Evolutionary conservation across 129 eudicot species (phyloP).

Genomic region (Deinandra increscens): DNA sequence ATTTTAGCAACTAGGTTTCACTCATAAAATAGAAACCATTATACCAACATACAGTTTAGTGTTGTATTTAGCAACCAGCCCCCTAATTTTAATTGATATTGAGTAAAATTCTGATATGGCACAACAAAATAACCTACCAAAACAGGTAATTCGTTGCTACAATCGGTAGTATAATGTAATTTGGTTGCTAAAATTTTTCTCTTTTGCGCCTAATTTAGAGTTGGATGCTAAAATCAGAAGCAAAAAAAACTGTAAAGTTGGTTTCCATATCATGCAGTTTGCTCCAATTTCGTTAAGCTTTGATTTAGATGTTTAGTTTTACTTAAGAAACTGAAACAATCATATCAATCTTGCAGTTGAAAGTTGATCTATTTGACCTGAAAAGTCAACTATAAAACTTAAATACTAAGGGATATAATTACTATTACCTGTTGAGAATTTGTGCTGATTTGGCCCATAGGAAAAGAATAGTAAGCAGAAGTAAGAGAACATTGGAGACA

Average conservation of each 20-base stretch:
- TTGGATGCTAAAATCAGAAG: neutral
- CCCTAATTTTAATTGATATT: neutral
- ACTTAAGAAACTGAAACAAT: neutral
- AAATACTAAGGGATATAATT: neutral
- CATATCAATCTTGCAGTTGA: neutral
- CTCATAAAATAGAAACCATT: neutral
- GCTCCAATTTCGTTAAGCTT: neutral
- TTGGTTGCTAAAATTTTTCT: too few relatives aligned
- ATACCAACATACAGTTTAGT: neutral
- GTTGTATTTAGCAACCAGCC: neutral
- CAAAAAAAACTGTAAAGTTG: neutral
- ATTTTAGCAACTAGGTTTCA: neutral
- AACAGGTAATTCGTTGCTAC: neutral
- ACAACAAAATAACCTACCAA: neutral
- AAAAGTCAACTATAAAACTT: conserved; percentile 22
- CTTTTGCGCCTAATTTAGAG: neutral
- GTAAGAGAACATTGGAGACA: conserved; percentile 73
- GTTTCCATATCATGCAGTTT: neutral
- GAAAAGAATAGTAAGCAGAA: conserved; percentile 66
- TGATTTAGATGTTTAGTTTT: neutral
- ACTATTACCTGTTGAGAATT: conserved; percentile 66
- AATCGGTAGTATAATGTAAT: neutral
- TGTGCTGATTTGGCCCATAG: conserved; percentile 94
- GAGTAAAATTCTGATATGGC: neutral
- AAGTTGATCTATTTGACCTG: conserved; percentile 15